These are phyloP conservation scores for Annulohypoxylon moriforme DNA, from an alignment of 495 filamentous ascomycete species.

Conservation along the genomic window DNA sequence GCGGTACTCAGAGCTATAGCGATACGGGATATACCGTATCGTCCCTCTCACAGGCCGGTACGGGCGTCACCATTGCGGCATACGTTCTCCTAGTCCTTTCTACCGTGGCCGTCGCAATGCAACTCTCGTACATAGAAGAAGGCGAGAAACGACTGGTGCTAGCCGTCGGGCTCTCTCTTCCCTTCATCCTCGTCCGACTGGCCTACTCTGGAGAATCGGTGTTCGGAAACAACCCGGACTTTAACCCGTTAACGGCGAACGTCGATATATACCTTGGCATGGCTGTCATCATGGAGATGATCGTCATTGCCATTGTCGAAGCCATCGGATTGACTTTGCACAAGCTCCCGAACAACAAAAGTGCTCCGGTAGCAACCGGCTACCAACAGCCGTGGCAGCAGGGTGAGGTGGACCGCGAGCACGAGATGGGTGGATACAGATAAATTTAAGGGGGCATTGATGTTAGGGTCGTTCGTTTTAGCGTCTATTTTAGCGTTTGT, in stretches of 20 bases:
- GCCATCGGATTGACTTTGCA: constrained; percentile 48
- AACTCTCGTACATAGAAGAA: constrained; percentile 38
- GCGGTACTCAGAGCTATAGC: constrained; percentile 36
- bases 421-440: constrained; percentile 24
- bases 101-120: constrained; percentile 37
- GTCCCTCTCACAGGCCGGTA: constrained; percentile 41
- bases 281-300: constrained; percentile 54
- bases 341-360: constrained; percentile 2
- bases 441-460: not conserved
- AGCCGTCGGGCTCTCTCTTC: constrained; percentile 47
- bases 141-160: constrained; percentile 53
- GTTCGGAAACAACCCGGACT: constrained; percentile 41
- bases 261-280: constrained; percentile 48
- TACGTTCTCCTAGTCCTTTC: constrained; percentile 43
- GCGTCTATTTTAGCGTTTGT: not conserved
- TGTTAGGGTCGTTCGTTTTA: not conserved
- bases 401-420: constrained; percentile 8
- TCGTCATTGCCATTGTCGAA: constrained; percentile 50
- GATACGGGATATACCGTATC: constrained; percentile 40
- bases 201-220: constrained; percentile 47
- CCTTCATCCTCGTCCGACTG: constrained; percentile 54
- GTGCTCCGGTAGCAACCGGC: not conserved
- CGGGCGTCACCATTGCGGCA: constrained; percentile 47
- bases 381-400: constrained; percentile 13
- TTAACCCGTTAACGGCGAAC: constrained; percentile 45